phyloP scores from a whole-genome alignment of 2,329 filamentous ascomycete genomes.

The Ceratocystis smalleyi region DNA sequence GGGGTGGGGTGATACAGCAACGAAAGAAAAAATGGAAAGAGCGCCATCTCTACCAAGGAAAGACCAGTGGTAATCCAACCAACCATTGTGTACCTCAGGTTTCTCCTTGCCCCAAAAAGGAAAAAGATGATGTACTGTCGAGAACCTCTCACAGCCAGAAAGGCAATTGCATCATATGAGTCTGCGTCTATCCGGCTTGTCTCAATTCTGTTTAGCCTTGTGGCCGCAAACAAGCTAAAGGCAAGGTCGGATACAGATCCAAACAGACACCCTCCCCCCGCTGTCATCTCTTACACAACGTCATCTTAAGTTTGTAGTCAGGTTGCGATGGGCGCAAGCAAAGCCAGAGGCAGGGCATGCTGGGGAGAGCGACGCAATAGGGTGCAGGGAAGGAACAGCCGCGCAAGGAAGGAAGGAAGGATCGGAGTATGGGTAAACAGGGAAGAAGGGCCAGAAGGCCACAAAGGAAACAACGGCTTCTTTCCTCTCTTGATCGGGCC shows the following conservation, averaged over 20 bases:
- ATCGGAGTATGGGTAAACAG: not conserved
- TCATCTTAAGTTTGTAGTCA: not conserved
- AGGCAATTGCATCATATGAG: no score
- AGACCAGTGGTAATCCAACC: not conserved
- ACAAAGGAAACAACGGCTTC: not conserved
- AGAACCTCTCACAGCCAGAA: no score
- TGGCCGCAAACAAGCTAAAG: not conserved
- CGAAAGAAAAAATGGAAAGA: not conserved
- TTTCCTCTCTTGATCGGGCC: not conserved
- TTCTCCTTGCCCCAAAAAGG: not conserved
- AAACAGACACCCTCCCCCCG: no score
- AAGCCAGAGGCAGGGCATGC: not conserved
- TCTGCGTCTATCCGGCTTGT: no score
- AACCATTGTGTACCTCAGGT: not conserved
- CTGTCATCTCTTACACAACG: not conserved
- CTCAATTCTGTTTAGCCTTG: no score
- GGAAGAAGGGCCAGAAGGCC: no score
- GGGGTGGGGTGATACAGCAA: no score
- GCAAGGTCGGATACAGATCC: not conserved
- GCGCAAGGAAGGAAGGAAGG: not conserved
- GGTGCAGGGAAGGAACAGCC: not conserved
- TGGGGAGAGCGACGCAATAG: not conserved
- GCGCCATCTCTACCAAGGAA: not conserved
- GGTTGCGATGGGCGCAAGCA: not conserved
- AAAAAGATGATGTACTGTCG: not conserved